These are phyloP conservation scores for Globisporangium mamillatum DNA, from an alignment of 352 stramenopile genomes.

Conservation along the genomic window DNA sequence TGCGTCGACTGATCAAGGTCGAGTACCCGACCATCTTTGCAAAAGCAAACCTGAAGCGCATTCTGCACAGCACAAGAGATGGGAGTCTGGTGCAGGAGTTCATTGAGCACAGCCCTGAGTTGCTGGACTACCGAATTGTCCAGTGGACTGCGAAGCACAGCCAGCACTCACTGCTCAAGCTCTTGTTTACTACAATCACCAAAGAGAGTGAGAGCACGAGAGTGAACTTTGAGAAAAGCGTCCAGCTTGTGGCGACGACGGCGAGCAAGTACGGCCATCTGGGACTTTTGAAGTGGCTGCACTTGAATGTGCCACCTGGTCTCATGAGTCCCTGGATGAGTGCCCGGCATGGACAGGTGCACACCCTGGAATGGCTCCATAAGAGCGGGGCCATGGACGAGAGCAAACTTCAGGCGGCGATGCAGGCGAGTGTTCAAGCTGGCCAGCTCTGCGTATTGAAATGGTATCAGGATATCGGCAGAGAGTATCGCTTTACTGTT, in stretches of 20 bases:
- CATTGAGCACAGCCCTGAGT: background rate
- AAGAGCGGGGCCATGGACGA: background rate
- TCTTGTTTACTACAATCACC: background rate
- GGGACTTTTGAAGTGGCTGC: background rate
- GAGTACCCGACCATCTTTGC: background rate
- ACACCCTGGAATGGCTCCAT: slow-evolving; percentile 7
- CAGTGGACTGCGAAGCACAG: slow-evolving; percentile 1
- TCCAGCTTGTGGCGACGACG: background rate
- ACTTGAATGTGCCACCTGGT: background rate
- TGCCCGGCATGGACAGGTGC: slow-evolving; percentile 1
- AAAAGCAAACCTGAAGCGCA: background rate
- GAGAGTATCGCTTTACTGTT: background rate
- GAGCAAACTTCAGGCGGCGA: background rate
- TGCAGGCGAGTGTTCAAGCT: background rate
- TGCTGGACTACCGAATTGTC: background rate
- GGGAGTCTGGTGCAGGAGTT: slow-evolving; percentile 1
- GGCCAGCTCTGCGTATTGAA: background rate
- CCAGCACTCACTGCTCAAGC: background rate
- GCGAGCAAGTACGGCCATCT: slow-evolving; percentile 4
- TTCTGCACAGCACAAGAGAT: background rate
- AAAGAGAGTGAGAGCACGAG: background rate
- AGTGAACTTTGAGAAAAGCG: background rate
- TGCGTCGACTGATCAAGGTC: background rate
- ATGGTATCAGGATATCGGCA: background rate
- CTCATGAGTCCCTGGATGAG: background rate